These are phyloP conservation scores for Cymbidium sinense DNA, from an alignment of 106 monocot genomes.

Conservation along the genomic window DNA sequence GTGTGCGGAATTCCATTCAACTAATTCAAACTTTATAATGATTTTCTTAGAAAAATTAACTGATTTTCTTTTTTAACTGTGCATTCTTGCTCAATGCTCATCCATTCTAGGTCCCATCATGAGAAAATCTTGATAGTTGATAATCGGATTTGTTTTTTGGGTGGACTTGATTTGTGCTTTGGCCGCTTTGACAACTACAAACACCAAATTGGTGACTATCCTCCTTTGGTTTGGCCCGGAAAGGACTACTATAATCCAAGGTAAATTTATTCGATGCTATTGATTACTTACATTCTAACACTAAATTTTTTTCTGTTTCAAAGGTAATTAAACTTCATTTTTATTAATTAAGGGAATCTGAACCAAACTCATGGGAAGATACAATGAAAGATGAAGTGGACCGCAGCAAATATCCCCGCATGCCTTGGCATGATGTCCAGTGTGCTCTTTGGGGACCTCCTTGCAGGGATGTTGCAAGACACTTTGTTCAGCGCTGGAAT, in stretches of 20 bases:
- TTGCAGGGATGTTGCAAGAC: slow-evolving; percentile 91
- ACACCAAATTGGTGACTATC: slow-evolving; percentile 77
- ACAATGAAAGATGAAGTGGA: slow-evolving; percentile 91
- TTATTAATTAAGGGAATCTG: slow-evolving; percentile 67
- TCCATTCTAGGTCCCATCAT: slow-evolving; percentile 89
- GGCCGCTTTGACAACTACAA: slow-evolving; percentile 89
- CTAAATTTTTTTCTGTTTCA: background rate
- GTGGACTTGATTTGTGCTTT: slow-evolving; percentile 99
- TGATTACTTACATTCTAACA: slow-evolving; percentile 9
- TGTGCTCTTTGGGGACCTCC: slow-evolving; percentile 98
- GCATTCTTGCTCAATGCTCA: background rate
- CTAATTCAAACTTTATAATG: background rate
- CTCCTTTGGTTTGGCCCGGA: slow-evolving; percentile 85
- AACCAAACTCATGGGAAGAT: slow-evolving; percentile 99
- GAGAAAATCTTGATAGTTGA: slow-evolving; percentile 99
- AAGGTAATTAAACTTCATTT: slow-evolving; percentile 3
- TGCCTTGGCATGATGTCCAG: slow-evolving; percentile 99
- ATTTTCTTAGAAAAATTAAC: slow-evolving; percentile 1
- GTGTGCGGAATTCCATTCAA: slow-evolving; percentile 39
- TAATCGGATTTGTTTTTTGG: slow-evolving; percentile 85
- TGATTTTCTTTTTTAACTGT: background rate
- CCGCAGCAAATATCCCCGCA: slow-evolving; percentile 86
- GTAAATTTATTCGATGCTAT: slow-evolving; percentile 23
- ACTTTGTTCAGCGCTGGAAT: slow-evolving; percentile 99
- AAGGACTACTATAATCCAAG: slow-evolving; percentile 99